A percentile compares a stretch with the other conserved stretches of the same genome.
These are phyloP conservation scores for Globisporangium abappressorium DNA, from an alignment of 352 stramenopile genomes.

Conservation along the genomic window DNA sequence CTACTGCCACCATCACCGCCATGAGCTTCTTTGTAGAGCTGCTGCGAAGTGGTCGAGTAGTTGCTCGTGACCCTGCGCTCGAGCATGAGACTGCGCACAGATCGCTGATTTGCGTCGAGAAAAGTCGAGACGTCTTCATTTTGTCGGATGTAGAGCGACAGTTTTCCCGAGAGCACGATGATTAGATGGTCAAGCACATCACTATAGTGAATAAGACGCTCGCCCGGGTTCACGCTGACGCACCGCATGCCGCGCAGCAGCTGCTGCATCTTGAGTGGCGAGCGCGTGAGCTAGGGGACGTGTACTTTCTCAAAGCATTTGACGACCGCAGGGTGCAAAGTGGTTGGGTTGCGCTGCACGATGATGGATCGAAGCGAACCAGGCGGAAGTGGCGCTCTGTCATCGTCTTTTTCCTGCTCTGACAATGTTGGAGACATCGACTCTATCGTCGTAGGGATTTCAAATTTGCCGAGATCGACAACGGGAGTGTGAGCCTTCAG, in stretches of 20 bases:
- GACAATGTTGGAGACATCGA: not conserved
- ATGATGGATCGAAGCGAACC: conserved; percentile 13
- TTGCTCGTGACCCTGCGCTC: conserved; percentile 63
- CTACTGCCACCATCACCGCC: not conserved
- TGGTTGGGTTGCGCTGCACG: conserved; percentile 1
- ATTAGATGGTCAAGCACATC: conserved; percentile 45
- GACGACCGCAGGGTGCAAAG: conserved; percentile 22
- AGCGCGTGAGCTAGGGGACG: conserved; percentile 31
- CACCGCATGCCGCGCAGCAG: conserved; percentile 33
- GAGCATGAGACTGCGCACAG: conserved; percentile 49
- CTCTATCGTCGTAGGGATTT: not conserved
- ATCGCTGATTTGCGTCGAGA: conserved; percentile 52
- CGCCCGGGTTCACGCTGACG: conserved; percentile 30
- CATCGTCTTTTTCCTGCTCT: not conserved
- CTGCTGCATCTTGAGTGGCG: conserved; percentile 33
- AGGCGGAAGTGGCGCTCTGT: not conserved
- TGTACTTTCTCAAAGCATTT: conserved; percentile 26
- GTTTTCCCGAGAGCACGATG: conserved; percentile 41
- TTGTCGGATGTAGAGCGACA: conserved; percentile 40
- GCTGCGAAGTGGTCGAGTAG: conserved; percentile 65
- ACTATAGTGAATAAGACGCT: conserved; percentile 35
- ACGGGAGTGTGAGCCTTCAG: conserved; percentile 33
- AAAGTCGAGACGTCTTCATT: conserved; percentile 37
- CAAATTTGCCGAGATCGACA: conserved; percentile 27
- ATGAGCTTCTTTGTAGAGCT: conserved; percentile 32